Evolutionary conservation across 805 yeast genomes (phyloP).

Genomic region (Saturnispora sekii): DNA sequence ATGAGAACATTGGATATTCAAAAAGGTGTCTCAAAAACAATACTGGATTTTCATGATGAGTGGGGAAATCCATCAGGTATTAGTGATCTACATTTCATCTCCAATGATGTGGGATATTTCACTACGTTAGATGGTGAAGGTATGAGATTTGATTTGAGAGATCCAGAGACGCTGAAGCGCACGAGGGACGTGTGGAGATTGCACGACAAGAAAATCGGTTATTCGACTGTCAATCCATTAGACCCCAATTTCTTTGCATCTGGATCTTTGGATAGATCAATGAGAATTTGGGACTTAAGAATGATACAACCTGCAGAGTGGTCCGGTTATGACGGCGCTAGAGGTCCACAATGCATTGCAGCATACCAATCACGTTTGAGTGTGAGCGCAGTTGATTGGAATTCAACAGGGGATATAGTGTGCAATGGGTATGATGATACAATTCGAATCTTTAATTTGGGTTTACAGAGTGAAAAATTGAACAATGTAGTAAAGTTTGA

Average conservation of each 20-base stretch:
- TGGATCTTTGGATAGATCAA: slow-evolving; percentile 78
- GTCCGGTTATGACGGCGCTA: slow-evolving; percentile 44
- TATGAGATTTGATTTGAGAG: slow-evolving; percentile 61
- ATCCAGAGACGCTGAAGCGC: slow-evolving; percentile 10
- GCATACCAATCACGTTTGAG: slow-evolving; percentile 67
- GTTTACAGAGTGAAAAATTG: slow-evolving; percentile 14
- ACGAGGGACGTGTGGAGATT: slow-evolving; percentile 38
- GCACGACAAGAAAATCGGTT: slow-evolving; percentile 89
- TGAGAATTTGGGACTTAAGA: slow-evolving; percentile 84
- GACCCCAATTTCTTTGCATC: slow-evolving; percentile 63
- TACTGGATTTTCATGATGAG: slow-evolving; percentile 46
- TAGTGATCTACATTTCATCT: slow-evolving; percentile 59
- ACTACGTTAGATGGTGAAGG: slow-evolving; percentile 78
- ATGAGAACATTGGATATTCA: slow-evolving; percentile 62
- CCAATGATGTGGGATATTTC: slow-evolving; percentile 51
- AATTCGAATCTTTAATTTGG: slow-evolving; percentile 57
- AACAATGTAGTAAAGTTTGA: slow-evolving; percentile 11
- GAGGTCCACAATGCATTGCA: slow-evolving; percentile 46
- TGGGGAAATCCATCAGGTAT: slow-evolving; percentile 53
- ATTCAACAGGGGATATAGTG: slow-evolving; percentile 54
- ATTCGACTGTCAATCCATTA: slow-evolving; percentile 70
- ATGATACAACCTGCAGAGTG: slow-evolving; percentile 37
- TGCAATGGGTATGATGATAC: slow-evolving; percentile 93
- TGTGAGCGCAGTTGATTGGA: slow-evolving; percentile 81
- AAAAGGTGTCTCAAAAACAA: slow-evolving; percentile 49